phyloP scores from a whole-genome alignment of 176 grass and related monocot species.

The Guadua angustifolia region DNA sequence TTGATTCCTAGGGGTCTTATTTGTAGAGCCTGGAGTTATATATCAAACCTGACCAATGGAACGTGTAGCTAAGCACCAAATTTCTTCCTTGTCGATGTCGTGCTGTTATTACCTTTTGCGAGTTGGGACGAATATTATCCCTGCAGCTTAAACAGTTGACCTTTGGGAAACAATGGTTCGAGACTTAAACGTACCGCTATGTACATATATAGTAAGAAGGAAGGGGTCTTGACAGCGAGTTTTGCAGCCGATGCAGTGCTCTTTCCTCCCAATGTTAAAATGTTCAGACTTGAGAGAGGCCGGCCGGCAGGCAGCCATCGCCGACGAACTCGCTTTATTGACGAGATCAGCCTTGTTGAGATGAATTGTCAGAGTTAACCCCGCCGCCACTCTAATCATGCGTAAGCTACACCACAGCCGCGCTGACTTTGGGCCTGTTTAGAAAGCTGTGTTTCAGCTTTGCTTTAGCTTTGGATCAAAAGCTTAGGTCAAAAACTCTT shows the following conservation, averaged over 20 bases:
- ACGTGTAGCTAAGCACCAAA: not conserved
- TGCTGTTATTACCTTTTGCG: not conserved
- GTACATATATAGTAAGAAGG: too few species aligned
- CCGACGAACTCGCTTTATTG: not conserved
- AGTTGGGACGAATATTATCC: not conserved
- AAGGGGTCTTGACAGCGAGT: conserved; percentile 13
- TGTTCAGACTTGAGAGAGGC: not conserved
- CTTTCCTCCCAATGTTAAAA: not conserved
- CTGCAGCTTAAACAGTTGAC: conserved; percentile 28
- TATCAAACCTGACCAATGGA: not conserved
- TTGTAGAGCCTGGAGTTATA: not conserved
- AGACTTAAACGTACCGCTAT: not conserved
- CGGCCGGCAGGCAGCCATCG: not conserved
- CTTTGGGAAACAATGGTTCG: not conserved
- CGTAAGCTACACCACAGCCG: not conserved
- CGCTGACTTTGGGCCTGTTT: too few species aligned
- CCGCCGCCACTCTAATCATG: not conserved
- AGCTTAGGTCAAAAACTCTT: too few species aligned
- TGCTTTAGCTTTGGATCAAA: too few species aligned
- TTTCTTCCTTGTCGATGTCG: not conserved
- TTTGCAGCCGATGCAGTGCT: not conserved
- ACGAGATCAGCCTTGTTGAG: not conserved
- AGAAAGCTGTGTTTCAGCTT: too few species aligned
- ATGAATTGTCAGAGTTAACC: not conserved
- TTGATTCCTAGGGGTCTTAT: conserved; percentile 4